These are phyloP conservation scores for Macrocybe gigantea DNA, from an alignment of 768 basidiomycete species.

Conservation along the genomic window DNA sequence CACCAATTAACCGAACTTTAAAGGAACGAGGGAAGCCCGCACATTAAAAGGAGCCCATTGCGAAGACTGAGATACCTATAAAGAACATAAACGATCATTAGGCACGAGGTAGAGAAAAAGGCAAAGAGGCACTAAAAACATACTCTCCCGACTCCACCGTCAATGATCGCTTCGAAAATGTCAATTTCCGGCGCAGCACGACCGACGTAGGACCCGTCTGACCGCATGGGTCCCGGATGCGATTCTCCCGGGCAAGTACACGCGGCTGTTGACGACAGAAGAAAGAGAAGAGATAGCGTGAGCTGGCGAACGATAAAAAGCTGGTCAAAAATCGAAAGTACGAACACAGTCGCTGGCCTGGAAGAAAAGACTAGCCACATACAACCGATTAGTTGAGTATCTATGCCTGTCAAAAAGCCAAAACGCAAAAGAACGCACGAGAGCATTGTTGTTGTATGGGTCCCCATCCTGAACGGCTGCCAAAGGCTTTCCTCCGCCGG, in stretches of 20 bases:
- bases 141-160: conserved; percentile 19
- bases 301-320: background rate
- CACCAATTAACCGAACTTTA: conserved; percentile 16
- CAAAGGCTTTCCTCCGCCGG: conserved; percentile 44
- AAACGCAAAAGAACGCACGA: conserved; percentile 19
- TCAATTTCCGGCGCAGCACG: conserved; percentile 69
- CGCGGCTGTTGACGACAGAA: conserved; percentile 16
- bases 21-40: conserved; percentile 28
- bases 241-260: conserved; percentile 40
- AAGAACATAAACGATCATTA: conserved; percentile 5
- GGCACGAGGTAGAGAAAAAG: background rate
- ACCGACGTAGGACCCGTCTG: conserved; percentile 56
- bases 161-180: conserved; percentile 51
- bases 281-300: background rate
- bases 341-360: conserved; percentile 46
- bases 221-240: conserved; percentile 32
- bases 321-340: background rate
- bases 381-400: background rate
- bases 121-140: background rate
- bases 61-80: conserved; percentile 43
- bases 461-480: conserved; percentile 40
- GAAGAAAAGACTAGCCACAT: conserved; percentile 52
- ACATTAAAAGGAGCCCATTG: conserved; percentile 64
- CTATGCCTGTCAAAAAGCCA: background rate
- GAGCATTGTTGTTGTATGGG: conserved; percentile 31